Evolutionary conservation across 1,284 basidiomycete genomes (phyloP), one percentile per base, ranked within the genome.

Genomic region (Retiboletus fuscus): DNA sequence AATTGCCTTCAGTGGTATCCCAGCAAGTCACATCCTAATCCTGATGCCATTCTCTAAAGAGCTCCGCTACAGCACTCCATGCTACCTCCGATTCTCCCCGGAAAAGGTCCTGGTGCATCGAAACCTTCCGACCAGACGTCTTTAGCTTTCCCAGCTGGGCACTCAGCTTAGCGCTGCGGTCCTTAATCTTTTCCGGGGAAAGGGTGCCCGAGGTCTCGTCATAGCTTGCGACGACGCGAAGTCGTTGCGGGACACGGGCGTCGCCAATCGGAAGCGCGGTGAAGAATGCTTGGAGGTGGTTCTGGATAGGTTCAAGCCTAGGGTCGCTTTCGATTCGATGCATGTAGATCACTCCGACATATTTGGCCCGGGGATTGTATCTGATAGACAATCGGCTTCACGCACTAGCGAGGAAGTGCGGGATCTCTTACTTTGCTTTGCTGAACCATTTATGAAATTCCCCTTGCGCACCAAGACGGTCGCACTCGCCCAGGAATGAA

Each of bases 261-360:
- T 13, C 10, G 11, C n/a, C 2, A 67, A 46, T 13, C 22, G 13
- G 53, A 44, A 28, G 47, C n/a, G 57, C 39, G 1, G 12, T 1
- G 2, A 16, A 18, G 22, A 77, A 51, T 55, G 69, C 74, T 4
- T 13, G 3, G 20, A 76, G 61, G 43, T 66, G 53, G 6, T 44
- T n/a, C 12, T 13, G 18, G 49, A 76, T 68, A 26, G 60, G 63
- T 28, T 78, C 76, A 22, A 55, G 49, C 5, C 3, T 18, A 20
- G 75, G 78, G 22, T 76, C 66, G 3, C 66, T 76, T 75, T 74
- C 76, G 11, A 78, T 43, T 26, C 77, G 76, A 55, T 79, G 76
- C 62, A 76, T 69, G 62, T 79, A 79, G n/a, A 78, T 74, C n/a
- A 75, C 47, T 5, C 77, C 67, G 6, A 69, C 46, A 49, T 62